Percentiles rank a stretch among this genome's conserved stretches.
phyloP scores from a whole-genome alignment of 2,329 filamentous ascomycete species.

The Nothophaeocryptopus gaeumannii region DNA sequence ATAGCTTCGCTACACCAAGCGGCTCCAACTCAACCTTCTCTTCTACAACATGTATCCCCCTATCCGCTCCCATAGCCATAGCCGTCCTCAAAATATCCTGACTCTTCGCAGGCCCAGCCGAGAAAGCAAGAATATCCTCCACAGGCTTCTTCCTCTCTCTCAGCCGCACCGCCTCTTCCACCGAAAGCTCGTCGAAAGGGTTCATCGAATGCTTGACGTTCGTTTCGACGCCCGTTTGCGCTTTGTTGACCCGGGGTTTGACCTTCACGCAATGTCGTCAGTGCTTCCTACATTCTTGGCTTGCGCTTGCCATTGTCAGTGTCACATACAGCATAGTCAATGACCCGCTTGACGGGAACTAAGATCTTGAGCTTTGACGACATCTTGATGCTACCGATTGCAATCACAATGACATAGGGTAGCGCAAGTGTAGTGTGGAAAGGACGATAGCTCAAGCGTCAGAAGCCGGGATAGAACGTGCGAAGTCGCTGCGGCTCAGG shows the following conservation, averaged over 20 bases:
- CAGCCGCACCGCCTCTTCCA: constrained; percentile 93
- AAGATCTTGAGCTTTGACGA: constrained; percentile 54
- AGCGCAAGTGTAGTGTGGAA: too few relatives aligned
- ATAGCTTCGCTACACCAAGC: constrained; percentile 83
- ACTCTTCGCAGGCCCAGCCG: constrained; percentile 82
- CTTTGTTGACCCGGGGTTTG: constrained; percentile 68
- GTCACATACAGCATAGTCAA: constrained; percentile 57
- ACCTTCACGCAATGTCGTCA: constrained; percentile 45
- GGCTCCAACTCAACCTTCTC: constrained; percentile 80
- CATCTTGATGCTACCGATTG: constrained; percentile 11
- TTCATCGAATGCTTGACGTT: constrained; percentile 97
- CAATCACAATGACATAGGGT: too few relatives aligned
- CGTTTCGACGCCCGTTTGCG: constrained; percentile 84
- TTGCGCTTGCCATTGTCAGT: background rate
- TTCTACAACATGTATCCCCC: constrained; percentile 71
- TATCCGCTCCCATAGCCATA: constrained; percentile 98
- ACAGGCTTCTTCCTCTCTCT: constrained; percentile 72
- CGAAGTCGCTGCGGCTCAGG: too few relatives aligned
- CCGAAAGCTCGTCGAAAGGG: constrained; percentile 96
- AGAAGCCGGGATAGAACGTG: too few relatives aligned
- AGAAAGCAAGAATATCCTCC: constrained; percentile 86
- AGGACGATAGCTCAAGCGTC: too few relatives aligned
- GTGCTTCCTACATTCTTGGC: background rate
- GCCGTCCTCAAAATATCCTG: constrained; percentile 88
- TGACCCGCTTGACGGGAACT: constrained; percentile 57